Conservation (phyloP, 108 stramenopile genomes). For the Cyclotella sp. region DNA sequence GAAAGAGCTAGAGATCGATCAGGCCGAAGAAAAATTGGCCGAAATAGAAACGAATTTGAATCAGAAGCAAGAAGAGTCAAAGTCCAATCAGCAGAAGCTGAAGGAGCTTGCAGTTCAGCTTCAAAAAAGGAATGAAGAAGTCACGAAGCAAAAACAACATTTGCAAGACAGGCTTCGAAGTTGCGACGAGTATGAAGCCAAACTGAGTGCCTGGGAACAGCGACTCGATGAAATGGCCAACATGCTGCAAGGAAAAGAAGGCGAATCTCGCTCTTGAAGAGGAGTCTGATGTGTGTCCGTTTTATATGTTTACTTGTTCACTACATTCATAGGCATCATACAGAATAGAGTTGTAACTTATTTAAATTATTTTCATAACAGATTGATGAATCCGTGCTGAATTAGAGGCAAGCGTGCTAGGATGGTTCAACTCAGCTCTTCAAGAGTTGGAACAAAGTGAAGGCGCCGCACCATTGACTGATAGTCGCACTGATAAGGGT, state of each 20-base stretch:
- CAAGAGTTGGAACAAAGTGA: too few species aligned
- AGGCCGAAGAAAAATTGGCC: conserved; percentile 28
- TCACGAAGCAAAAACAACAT: conserved; percentile 33
- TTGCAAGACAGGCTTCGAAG: conserved; percentile 37
- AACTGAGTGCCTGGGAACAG: conserved; percentile 46
- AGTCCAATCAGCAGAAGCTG: conserved; percentile 36
- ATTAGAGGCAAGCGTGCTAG: too few species aligned
- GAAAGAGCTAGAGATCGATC: conserved; percentile 40
- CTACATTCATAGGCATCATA: neutral
- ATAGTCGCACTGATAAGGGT: too few species aligned
- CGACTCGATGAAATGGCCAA: conserved; percentile 45
- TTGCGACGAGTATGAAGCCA: conserved; percentile 46
- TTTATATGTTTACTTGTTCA: neutral
- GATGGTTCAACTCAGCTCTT: too few species aligned
- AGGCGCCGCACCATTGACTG: too few species aligned
- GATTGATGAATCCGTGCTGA: too few species aligned
- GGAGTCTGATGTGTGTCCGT: neutral
- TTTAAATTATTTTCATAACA: too few species aligned
- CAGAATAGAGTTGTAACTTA: too few species aligned
- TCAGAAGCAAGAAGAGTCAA: conserved; percentile 38
- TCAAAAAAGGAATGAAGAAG: conserved; percentile 47
- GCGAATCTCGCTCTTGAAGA: neutral
- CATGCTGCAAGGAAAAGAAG: conserved; percentile 26
- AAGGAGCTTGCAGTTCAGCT: conserved; percentile 49
- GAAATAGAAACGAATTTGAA: conserved; percentile 37